phyloP scores from a whole-genome alignment of 768 basidiomycete genomes.

The Pholiota microspora region DNA sequence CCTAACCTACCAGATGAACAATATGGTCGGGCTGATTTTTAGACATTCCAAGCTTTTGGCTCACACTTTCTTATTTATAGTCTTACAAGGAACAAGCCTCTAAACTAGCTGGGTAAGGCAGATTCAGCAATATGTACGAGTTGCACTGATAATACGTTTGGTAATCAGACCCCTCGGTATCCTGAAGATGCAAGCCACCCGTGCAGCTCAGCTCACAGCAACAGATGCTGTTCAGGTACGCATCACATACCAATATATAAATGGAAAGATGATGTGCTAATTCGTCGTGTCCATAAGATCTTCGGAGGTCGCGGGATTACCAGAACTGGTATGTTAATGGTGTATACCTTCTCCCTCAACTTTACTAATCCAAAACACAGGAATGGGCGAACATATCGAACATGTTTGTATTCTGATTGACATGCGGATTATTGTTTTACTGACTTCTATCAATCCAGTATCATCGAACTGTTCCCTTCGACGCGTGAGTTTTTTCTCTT shows the following conservation, averaged over 20 bases:
- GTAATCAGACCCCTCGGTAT: conserved; percentile 58
- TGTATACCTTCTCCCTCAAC: background rate
- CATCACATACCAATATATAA: background rate
- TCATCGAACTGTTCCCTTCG: conserved; percentile 65
- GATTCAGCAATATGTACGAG: conserved; percentile 2
- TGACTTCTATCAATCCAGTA: conserved; percentile 38
- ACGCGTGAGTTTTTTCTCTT: conserved; percentile 40
- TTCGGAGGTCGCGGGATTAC: conserved; percentile 91
- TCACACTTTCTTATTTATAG: conserved; percentile 19
- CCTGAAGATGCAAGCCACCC: conserved; percentile 68
- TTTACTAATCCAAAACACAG: conserved; percentile 19
- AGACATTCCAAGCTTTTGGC: background rate
- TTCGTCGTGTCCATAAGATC: conserved; percentile 35
- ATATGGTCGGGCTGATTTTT: conserved; percentile 49
- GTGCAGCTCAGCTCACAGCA: conserved; percentile 61
- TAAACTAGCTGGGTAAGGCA: conserved; percentile 72
- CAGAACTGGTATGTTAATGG: conserved; percentile 53
- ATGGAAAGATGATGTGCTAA: background rate
- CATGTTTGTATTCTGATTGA: conserved; percentile 33
- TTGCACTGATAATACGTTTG: conserved; percentile 2
- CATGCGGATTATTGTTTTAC: conserved; percentile 15
- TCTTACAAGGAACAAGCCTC: conserved; percentile 74
- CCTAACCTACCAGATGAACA: conserved; percentile 83
- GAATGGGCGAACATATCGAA: conserved; percentile 69
- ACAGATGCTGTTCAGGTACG: conserved; percentile 65